These are phyloP conservation scores for Nyssa sinensis DNA, from an alignment of 148 eudicot species.

Conservation along the genomic window DNA sequence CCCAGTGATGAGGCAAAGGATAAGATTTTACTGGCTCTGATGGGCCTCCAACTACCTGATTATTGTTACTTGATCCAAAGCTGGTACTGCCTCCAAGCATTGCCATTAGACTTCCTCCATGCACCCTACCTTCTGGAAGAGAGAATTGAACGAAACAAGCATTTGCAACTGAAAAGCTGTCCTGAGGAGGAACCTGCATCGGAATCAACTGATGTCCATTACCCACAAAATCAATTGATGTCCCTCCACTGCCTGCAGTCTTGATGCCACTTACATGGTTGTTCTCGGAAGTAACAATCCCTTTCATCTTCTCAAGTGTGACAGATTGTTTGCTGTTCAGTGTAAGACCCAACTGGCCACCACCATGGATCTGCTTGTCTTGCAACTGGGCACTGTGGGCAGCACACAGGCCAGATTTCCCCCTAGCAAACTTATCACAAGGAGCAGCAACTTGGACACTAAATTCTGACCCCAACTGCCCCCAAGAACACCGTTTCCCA, in stretches of 20 bases:
- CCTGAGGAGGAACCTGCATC: constrained; percentile 10
- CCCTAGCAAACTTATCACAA: constrained; percentile 67
- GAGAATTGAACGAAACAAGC: constrained; percentile 20
- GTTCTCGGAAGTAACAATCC: background rate
- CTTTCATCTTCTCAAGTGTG: constrained; percentile 28
- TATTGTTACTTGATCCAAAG: constrained; percentile 9
- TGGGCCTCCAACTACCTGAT: constrained; percentile 11
- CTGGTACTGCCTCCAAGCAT: constrained; percentile 36
- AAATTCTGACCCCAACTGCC: constrained; percentile 37
- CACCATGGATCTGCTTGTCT: constrained; percentile 40
- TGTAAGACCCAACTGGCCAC: constrained; percentile 23
- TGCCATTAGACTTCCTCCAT: constrained; percentile 69
- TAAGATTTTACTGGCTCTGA: constrained; percentile 15
- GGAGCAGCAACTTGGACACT: constrained; percentile 26
- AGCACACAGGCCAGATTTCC: constrained; percentile 61
- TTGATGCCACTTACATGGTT: background rate
- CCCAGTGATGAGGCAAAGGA: constrained; percentile 23
- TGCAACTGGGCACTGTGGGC: constrained; percentile 46
- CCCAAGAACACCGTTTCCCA: constrained; percentile 74
- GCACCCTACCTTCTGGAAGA: constrained; percentile 72
- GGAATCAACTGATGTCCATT: constrained; percentile 12
- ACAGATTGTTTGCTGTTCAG: constrained; percentile 5
- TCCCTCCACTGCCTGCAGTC: too few relatives aligned
- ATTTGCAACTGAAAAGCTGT: constrained; percentile 7
- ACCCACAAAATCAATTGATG: constrained; percentile 9